phyloP scores from a whole-genome alignment of 129 eudicot species.

The Arctium minus region DNA sequence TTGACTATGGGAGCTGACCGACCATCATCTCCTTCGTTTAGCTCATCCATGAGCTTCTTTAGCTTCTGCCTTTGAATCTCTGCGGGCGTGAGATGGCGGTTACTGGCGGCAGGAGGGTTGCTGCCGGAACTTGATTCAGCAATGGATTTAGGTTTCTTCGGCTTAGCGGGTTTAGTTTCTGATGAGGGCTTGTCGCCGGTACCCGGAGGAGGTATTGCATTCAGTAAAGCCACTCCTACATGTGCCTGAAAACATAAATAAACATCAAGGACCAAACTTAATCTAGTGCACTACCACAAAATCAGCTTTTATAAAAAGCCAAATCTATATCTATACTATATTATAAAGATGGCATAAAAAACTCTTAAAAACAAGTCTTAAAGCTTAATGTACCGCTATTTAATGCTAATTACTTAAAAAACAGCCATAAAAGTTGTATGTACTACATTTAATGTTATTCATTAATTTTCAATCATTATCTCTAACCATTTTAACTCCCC shows the following conservation, averaged over 20 bases:
- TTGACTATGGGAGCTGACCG: constrained; percentile 81
- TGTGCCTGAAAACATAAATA: constrained; percentile 58
- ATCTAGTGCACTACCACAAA: neutral
- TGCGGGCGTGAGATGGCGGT: constrained; percentile 69
- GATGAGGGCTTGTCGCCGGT: constrained; percentile 44
- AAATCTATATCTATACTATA: too few species aligned
- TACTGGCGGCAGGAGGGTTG: constrained; percentile 41
- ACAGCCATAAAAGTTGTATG: too few species aligned
- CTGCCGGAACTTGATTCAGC: constrained; percentile 41
- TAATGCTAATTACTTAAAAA: too few species aligned
- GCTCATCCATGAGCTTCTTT: constrained; percentile 73
- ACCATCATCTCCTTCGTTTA: constrained; percentile 80
- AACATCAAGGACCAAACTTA: neutral
- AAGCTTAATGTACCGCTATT: too few species aligned
- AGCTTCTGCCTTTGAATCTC: constrained; percentile 73
- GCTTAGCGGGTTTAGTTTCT: constrained; percentile 39
- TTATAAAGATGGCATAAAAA: too few species aligned
- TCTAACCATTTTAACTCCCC: too few species aligned
- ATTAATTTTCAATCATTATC: too few species aligned
- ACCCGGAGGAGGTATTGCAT: constrained; percentile 66
- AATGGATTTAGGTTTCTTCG: constrained; percentile 52
- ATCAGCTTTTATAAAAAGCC: neutral
- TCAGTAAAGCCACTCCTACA: constrained; percentile 84
- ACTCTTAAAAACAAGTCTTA: too few species aligned
- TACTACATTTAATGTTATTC: too few species aligned